Base-by-base conservation (phyloP, 805 yeast species). In the Metschnikowia bowlesiae region DNA sequence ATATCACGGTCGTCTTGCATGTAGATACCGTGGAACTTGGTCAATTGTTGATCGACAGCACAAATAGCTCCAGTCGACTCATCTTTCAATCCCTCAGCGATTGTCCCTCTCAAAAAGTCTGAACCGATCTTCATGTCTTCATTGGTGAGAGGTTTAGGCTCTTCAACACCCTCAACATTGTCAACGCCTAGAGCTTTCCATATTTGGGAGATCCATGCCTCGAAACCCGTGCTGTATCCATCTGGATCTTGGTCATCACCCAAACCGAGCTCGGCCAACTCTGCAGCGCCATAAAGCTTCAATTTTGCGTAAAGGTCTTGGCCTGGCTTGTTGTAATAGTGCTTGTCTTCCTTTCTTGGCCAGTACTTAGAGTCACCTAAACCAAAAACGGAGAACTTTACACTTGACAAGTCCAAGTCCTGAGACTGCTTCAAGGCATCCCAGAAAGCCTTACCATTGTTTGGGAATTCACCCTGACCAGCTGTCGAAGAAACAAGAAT, bases 171-270 rank as follows among this genome's bases (percentile, higher is more conserved):
- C 47, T 81, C 87, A 38, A 84, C 82, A 48, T 81, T 79, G 59
- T 88, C 90, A 47, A 92, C 97, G 50, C 96, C 96, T 48, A 92
- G 77, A 2, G 90, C 87, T 58, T 80, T 84, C 98, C 98, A 92
- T 54, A 92, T 64, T 54, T 77, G 75, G 22, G 85, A 80, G 68
- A 89, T 92, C 97, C 97, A 92, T 40, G 72, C 83, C 52, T 83
- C 82, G 67, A 85, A 92, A n/a, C 94, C 97, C 29, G 97, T 91
- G 59, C 84, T 83, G 70, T 78, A 90, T 18, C 97, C 97, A 73
- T 92, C 97, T 22, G 96, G 96, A 66, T 89, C 98, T 73, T 92
- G 98, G 65, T 92, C 98, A 68, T 92, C 97, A 70, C 98, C 98
- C 44, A 88, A 75, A 16, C 96, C 97, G 41, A 90, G 69, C 3